Percentiles rank a stretch among this genome's conserved stretches.
These are phyloP conservation scores for Leccinum pseudoinsigne DNA, from an alignment of 1,284 basidiomycete genomes.

Conservation along the genomic window DNA sequence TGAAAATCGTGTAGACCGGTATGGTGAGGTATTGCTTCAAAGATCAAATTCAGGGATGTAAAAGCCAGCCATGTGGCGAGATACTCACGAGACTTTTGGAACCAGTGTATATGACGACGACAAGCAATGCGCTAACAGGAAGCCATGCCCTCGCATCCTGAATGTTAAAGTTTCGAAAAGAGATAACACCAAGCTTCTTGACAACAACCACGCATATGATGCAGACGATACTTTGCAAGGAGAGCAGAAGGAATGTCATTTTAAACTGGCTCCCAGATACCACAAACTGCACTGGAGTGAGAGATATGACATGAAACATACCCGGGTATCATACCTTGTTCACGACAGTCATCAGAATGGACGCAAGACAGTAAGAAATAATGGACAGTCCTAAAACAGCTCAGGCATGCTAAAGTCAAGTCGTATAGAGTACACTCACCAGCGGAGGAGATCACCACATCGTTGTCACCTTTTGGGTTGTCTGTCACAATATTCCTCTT, in stretches of 20 bases:
- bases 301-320: constrained; percentile 2
- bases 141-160: constrained; percentile 93
- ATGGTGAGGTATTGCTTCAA: constrained; percentile 89
- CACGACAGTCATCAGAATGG: constrained; percentile 97
- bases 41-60: constrained; percentile 1
- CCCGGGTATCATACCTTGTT: constrained; percentile 76
- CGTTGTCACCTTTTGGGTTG: constrained; percentile 20
- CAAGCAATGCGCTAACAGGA: constrained; percentile 91
- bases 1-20: constrained; percentile 98
- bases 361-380: constrained; percentile 89
- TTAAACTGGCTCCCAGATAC: constrained; percentile 93
- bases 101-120: constrained; percentile 96
- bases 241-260: constrained; percentile 95
- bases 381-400: constrained; percentile 68
- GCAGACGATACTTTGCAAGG: constrained; percentile 91
- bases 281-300: constrained; percentile 65
- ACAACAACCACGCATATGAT: constrained; percentile 73
- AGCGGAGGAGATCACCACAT: constrained; percentile 21
- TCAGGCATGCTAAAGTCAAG: background rate
- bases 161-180: constrained; percentile 83
- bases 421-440: constrained; percentile 19
- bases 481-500: constrained; percentile 31
- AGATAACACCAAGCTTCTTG: constrained; percentile 84
- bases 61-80: background rate
- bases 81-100: constrained; percentile 89